Evolutionary conservation across 768 basidiomycete genomes (phyloP), one percentile per base, ranked within the genome.

Genomic region (Lactarius deliciosus): DNA sequence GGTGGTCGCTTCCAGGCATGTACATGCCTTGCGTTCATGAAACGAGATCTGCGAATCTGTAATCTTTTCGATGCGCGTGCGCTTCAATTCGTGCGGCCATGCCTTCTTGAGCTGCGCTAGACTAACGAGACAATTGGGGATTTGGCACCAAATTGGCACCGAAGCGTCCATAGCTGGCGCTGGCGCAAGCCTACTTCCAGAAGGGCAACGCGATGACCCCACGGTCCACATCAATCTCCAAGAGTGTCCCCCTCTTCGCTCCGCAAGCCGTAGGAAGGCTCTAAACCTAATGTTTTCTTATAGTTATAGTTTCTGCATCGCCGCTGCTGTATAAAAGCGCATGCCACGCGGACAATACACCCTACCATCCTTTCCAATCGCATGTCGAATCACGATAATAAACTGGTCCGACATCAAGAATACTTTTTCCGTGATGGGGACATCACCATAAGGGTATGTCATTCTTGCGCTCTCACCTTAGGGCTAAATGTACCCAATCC

Each of bases 111-210:
- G 43, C 50, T 10, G 25, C 45, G 56, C 55, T 61, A 38, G 20
- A 53, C 53, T 36, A 3, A 58, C 56, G 43, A 7, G 5, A 53
- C 36, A 54, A 60, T 32, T 30, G 62, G 57, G 50, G 5, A 45
- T 9, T 7, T 2, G 22, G 7, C 20, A 40, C 25, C 9, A 8
- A 32, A 41, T 34, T 34, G 32, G 32, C 34, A 34, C 36, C 36
- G 11, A 38, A 10, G 28, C 32, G 36, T 22, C 20, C 32, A 11
- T 9, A 32, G 38, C 3, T 22, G 15, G 38, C 38, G 34, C 43
- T 41, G 38, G 50, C 66, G 66, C 58, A 60, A 56, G 25, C 34
- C 40, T 55, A n/a, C 41, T 64, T 40, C 53, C 66, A 9, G 18
- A 40, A 15, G 5, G 38, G 38, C 5, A 40, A 40, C 5, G 38